phyloP scores from a whole-genome alignment of 805 yeast species.

The Pichia exigua region DNA sequence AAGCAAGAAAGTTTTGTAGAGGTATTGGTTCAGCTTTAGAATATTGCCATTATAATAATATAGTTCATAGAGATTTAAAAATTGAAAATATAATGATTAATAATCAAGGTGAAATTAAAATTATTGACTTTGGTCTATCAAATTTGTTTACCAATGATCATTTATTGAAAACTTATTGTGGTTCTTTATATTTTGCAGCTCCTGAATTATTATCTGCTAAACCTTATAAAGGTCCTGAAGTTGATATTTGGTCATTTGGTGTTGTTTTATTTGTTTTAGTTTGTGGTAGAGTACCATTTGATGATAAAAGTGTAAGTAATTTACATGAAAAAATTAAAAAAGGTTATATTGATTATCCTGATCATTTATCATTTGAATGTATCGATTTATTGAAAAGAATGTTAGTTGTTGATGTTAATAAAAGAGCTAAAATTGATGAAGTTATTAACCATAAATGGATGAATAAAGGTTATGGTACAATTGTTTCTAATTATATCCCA shows the following conservation, averaged over 20 bases:
- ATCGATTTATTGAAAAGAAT: constrained; percentile 72
- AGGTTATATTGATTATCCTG: constrained; percentile 89
- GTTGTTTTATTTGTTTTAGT: constrained; percentile 91
- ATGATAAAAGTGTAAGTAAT: constrained; percentile 86
- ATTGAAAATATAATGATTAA: constrained; percentile 95
- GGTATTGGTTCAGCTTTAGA: constrained; percentile 91
- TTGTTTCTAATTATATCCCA: constrained; percentile 67
- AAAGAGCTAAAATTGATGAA: constrained; percentile 72
- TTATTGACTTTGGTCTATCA: constrained; percentile 93
- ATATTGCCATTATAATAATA: constrained; percentile 88
- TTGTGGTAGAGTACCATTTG: constrained; percentile 97
- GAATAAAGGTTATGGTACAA: constrained; percentile 74
- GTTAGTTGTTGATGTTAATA: constrained; percentile 83
- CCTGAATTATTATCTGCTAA: constrained; percentile 90
- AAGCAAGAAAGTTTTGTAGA: constrained; percentile 90
- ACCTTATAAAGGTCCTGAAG: constrained; percentile 95
- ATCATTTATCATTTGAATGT: constrained; percentile 71
- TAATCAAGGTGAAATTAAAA: constrained; percentile 86
- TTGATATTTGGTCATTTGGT: constrained; percentile 97
- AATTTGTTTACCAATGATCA: constrained; percentile 69
- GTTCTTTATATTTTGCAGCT: constrained; percentile 95
- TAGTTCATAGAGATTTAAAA: constrained; percentile 94
- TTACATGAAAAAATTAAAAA: constrained; percentile 89
- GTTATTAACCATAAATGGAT: constrained; percentile 92
- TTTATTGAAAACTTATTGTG: constrained; percentile 88